A percentile compares a stretch with the other conserved stretches of the same genome.
These are phyloP conservation scores for Puccinia novopanici DNA, from an alignment of 1,284 basidiomycete genomes.

Conservation along the genomic window DNA sequence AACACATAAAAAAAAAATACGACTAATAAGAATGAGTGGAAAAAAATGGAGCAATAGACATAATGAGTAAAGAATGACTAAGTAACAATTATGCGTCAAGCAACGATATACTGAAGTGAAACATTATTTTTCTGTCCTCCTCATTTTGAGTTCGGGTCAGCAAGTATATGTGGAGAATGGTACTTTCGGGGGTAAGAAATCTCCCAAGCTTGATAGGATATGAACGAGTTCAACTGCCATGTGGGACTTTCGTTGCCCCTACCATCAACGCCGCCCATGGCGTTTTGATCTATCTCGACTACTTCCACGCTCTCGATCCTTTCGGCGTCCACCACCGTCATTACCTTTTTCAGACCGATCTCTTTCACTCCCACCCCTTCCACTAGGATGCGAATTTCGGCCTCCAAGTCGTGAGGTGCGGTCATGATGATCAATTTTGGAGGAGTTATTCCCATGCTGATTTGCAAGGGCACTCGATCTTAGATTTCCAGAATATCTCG, in stretches of 20 bases:
- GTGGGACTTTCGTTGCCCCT: not conserved
- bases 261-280: conserved; percentile 6
- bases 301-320: conserved; percentile 17
- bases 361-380: conserved; percentile 24
- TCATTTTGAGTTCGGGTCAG: not conserved
- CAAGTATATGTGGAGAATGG: not conserved
- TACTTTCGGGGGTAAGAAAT: not conserved
- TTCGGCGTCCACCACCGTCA: conserved; percentile 14
- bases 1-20: not conserved
- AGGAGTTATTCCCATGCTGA: not conserved
- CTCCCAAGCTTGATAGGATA: not conserved
- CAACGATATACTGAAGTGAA: not conserved
- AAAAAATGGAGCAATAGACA: not conserved
- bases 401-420: not conserved
- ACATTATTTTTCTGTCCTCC: not conserved
- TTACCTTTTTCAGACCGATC: conserved; percentile 25
- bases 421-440: conserved; percentile 13
- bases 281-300: conserved; percentile 28
- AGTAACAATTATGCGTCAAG: not conserved
- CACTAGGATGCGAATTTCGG: conserved; percentile 17
- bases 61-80: not conserved
- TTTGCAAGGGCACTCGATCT: not conserved
- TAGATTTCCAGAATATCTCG: conserved; percentile 6
- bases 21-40: not conserved
- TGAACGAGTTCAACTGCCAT: not conserved